phyloP scores from a whole-genome alignment of 345 rosid species.

The Linum usitatissimum region DNA sequence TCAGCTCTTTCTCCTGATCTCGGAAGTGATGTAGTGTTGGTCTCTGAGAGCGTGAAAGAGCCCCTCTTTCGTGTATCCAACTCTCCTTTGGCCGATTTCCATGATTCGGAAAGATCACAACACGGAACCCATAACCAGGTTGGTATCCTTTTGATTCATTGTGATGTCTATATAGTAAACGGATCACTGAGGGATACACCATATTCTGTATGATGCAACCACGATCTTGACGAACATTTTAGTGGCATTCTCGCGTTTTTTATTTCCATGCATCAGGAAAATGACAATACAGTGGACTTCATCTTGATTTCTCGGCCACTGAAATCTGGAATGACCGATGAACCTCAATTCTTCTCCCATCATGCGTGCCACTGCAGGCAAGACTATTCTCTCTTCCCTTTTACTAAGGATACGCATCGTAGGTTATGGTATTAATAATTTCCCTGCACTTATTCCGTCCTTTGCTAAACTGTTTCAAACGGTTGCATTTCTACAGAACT shows the following conservation, averaged over 20 bases:
- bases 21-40: conserved; percentile 45
- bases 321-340: conserved; percentile 25
- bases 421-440: background rate
- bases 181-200: too few species aligned
- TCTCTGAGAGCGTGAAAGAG: conserved; percentile 31
- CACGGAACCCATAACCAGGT: conserved; percentile 54
- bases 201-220: too few species aligned
- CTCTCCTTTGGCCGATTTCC: conserved; percentile 77
- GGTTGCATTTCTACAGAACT: conserved; percentile 32
- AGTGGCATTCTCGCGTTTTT: background rate
- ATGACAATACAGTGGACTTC: conserved; percentile 50
- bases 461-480: conserved; percentile 1
- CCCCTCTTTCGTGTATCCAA: conserved; percentile 38
- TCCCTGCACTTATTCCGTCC: conserved; percentile 2
- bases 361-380: conserved; percentile 82
- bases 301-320: conserved; percentile 45
- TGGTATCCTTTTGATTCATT: conserved; percentile 5
- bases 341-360: conserved; percentile 48
- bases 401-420: background rate
- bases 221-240: too few species aligned
- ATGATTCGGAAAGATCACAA: conserved; percentile 51
- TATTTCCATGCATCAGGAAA: conserved; percentile 37
- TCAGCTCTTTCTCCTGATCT: conserved; percentile 20
- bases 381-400: conserved; percentile 8
- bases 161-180: background rate